A percentile compares a stretch with the other conserved stretches of the same genome.
Conservation (phyloP, 1,284 basidiomycete genomes). For the Kwoniella shivajii region DNA sequence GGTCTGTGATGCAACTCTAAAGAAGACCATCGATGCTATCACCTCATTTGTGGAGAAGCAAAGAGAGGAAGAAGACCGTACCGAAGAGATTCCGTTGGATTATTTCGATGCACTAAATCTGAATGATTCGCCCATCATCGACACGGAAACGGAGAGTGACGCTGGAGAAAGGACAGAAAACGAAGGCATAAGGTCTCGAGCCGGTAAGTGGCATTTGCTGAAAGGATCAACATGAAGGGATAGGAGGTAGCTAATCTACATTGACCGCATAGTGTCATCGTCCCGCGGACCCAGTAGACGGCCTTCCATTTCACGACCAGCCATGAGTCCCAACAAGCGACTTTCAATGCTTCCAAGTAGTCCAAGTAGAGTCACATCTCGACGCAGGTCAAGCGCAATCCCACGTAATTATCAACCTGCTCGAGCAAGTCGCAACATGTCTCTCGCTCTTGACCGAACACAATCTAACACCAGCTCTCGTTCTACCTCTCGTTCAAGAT, state of each 20-base stretch:
- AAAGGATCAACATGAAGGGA: not conserved
- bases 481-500: conserved; percentile 91
- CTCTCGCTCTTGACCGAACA: conserved; percentile 68
- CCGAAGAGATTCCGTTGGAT: conserved; percentile 35
- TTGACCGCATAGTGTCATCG: conserved; percentile 7
- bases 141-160: conserved; percentile 47
- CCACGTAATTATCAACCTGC: conserved; percentile 35
- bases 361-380: conserved; percentile 31
- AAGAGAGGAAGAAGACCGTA: conserved; percentile 33
- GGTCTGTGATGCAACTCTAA: conserved; percentile 92
- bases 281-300: conserved; percentile 45
- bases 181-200: conserved; percentile 20
- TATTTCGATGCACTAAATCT: conserved; percentile 48
- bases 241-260: not conserved
- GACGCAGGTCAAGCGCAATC: conserved; percentile 42
- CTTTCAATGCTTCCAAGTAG: conserved; percentile 37
- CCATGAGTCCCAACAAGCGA: conserved; percentile 37
- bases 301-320: conserved; percentile 40
- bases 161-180: conserved; percentile 16
- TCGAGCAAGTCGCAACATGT: conserved; percentile 68
- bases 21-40: conserved; percentile 88
- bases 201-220: conserved; percentile 21
- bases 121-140: conserved; percentile 41
- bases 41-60: conserved; percentile 91
- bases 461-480: conserved; percentile 77